These are phyloP conservation scores for Paraurostyla sp. DNA, from an alignment of 73 alveolate species.

Conservation along the genomic window DNA sequence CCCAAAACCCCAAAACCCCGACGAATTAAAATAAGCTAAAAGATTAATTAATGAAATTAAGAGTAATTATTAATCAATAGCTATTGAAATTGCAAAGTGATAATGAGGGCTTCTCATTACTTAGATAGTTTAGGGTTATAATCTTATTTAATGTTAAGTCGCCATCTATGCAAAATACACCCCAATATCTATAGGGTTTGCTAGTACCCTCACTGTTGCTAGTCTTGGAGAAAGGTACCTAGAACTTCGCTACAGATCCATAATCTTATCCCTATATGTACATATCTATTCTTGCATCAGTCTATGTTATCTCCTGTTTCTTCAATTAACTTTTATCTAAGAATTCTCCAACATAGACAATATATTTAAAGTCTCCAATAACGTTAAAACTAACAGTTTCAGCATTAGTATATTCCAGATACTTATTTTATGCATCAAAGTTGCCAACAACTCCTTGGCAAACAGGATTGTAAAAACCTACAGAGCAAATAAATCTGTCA, in stretches of 20 bases:
- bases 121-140: not conserved
- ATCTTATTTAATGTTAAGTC: not conserved
- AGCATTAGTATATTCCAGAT: not conserved
- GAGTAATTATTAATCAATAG: not conserved
- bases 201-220: not conserved
- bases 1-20: slow-evolving; percentile 46
- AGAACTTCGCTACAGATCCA: slow-evolving; percentile 22
- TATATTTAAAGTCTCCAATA: slow-evolving; percentile 22
- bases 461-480: slow-evolving; percentile 40
- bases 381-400: slow-evolving; percentile 33
- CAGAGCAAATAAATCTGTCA: not conserved
- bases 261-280: not conserved
- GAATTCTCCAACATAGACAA: slow-evolving; percentile 51
- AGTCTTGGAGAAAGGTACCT: slow-evolving; percentile 28
- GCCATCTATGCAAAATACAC: slow-evolving; percentile 47
- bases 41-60: too few species aligned
- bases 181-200: slow-evolving; percentile 61
- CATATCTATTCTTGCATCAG: slow-evolving; percentile 37
- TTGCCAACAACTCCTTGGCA: slow-evolving; percentile 39
- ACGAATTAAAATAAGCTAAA: not conserved
- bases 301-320: not conserved
- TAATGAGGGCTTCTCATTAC: slow-evolving; percentile 47
- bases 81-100: not conserved
- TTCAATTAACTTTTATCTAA: not conserved
- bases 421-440: slow-evolving; percentile 32